These are phyloP conservation scores for Musa beccarii DNA, from an alignment of 176 grass and related monocot species.

Conservation along the genomic window DNA sequence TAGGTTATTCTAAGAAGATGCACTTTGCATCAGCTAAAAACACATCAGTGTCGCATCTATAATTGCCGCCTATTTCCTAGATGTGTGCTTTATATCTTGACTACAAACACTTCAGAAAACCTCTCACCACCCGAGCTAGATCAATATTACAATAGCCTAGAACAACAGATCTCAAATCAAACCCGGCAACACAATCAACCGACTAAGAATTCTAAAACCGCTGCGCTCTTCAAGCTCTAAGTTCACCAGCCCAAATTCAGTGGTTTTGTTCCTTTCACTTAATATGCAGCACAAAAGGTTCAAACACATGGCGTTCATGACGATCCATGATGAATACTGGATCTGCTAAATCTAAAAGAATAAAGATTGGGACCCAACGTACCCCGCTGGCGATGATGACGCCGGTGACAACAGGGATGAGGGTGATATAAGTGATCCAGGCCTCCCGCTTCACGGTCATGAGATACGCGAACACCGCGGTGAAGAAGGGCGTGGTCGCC, in stretches of 20 bases:
- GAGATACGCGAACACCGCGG: constrained; percentile 11
- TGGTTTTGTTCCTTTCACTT: not conserved
- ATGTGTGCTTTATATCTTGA: too few relatives aligned
- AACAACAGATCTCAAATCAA: too few relatives aligned
- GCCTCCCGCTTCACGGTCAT: constrained; percentile 9
- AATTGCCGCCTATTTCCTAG: too few relatives aligned
- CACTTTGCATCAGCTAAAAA: too few relatives aligned
- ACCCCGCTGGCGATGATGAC: constrained; percentile 17
- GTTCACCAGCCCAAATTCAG: not conserved
- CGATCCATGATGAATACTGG: not conserved
- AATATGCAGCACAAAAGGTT: not conserved
- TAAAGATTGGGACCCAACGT: not conserved
- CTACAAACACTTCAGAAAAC: too few relatives aligned
- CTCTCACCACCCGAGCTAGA: too few relatives aligned
- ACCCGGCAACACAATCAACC: too few relatives aligned
- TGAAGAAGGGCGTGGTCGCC: constrained; percentile 14
- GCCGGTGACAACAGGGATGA: constrained; percentile 11
- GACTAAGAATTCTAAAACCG: too few relatives aligned
- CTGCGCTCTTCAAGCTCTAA: too few relatives aligned
- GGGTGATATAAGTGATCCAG: constrained; percentile 7
- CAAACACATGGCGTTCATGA: not conserved
- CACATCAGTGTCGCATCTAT: too few relatives aligned
- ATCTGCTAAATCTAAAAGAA: not conserved
- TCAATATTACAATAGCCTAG: too few relatives aligned
- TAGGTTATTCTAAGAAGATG: too few relatives aligned